Base-by-base conservation (phyloP, 1,139 yeast species). In the Pichia inconspicua region DNA sequence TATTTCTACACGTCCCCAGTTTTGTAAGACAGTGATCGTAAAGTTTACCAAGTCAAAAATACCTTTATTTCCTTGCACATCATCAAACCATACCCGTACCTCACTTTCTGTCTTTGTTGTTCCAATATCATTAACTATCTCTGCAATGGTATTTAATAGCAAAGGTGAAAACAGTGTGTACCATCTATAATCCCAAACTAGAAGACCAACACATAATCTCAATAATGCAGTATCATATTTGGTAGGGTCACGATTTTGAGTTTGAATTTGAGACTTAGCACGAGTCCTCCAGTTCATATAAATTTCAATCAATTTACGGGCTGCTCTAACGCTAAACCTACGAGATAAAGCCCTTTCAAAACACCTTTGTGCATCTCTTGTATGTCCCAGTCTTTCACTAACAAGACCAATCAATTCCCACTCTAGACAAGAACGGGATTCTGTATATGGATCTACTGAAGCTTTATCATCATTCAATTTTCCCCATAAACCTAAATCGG, bases 171-270 rank as follows among this genome's bases (percentile, higher is more conserved):
- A 90, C 57, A 90, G 96, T 55, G 82, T 78, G 67, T 92, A 94
- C 98, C 98, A 94, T 63, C 98, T 80, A 66, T 89, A 97, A 63
- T 89, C 86, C 97, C 97, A 92, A 22, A 95, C 95, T 36, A 84
- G 71, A 50, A 92, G 70, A 58, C 84, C 84, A 44, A 89, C 87
- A 51, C 82, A 70, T 40, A 85, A 70, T 53, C 48, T 40, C 7
- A 53, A 32, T 7, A 51, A 31, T 10, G 49, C 49, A 5, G 42
- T n/a, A 35, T 53, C 48, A 17, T 47, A 51, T 27, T 37, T 48
- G 7, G 46, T 46, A 9, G 46, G 49, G 35, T 51, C 55, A 30
- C 43, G 45, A 17, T 46, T 46, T 25, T 45, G 46, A 25, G 43
- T 40, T 25, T 46, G 47, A 31, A 44, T 39, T 37, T 49, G 48